Base-by-base conservation (phyloP, 192 early-diverging fungal species). In the Pilaira anomala region DNA sequence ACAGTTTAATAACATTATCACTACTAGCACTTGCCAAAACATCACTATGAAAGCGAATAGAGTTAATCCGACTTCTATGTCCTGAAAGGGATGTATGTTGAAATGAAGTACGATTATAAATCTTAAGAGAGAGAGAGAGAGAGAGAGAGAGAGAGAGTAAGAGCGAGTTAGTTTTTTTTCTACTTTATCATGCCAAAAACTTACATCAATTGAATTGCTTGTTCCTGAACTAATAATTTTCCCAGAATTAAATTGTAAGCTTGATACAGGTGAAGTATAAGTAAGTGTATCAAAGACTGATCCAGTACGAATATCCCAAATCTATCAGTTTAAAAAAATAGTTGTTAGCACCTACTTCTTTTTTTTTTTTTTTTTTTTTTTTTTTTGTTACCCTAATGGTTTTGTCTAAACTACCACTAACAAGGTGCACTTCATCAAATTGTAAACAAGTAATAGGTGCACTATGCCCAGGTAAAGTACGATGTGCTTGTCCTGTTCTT, bases 221-320 rank as follows among this genome's bases (percentile, higher is more conserved):
- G 77, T 69, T 1, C 83, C 80, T 6, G 82, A 76, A 12, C 82
- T 65, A 62, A 83, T 75, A 53, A 85, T 83, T 73, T 85, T 82
- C 5, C 62, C 60, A 2, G 78, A 62, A 73, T 86, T 83, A 56
- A 86, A 87, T 29, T 71, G 74, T 36, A 76, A 64, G 28, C 70
- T 78, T 29, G 56, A 66, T 8, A 91, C 77, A n/a, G 78, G 65
- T 14, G 77, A 57, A n/a, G 80, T 79, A 67, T 84, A 86, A 8
- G 67, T 63, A 7, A 85, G 54, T 40, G 72, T 80, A 49, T 89
- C 88, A 46, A 85, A 75, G 2, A 83, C 72, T 0, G 76, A 76
- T 36, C 88, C 88, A 13, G 83, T 88, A n/a, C 89, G 78, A 45
- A 91, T 50, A 58, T 92, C 90, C 90, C 90, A 92, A 28, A 91